These are phyloP conservation scores for Ophiosphaerella narmari DNA, from an alignment of 2,329 filamentous ascomycete genomes.

Conservation along the genomic window DNA sequence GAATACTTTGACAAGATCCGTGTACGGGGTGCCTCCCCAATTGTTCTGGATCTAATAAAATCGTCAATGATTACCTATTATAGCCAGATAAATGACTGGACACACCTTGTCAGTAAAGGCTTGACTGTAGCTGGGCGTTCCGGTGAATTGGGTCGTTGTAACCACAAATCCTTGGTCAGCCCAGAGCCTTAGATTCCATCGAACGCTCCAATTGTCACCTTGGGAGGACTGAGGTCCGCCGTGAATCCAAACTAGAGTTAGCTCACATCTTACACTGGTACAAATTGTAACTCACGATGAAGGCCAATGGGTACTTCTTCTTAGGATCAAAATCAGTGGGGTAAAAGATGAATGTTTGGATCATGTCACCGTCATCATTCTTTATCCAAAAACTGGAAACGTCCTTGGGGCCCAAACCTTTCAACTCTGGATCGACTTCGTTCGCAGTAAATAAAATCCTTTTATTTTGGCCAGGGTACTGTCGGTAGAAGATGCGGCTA, in stretches of 20 bases:
- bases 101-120: slow-evolving; percentile 66
- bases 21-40: slow-evolving; percentile 84
- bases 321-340: slow-evolving; percentile 66
- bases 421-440: slow-evolving; percentile 66
- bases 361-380: slow-evolving; percentile 60
- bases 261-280: no score
- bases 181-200: slow-evolving; percentile 85
- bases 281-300: slow-evolving; percentile 59
- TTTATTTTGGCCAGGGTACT: slow-evolving; percentile 37
- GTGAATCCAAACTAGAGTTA: slow-evolving; percentile 50
- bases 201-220: slow-evolving; percentile 74
- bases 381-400: slow-evolving; percentile 72
- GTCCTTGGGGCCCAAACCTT: slow-evolving; percentile 67
- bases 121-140: slow-evolving; percentile 81
- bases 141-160: slow-evolving; percentile 80
- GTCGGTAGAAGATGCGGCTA: slow-evolving; percentile 39
- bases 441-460: slow-evolving; percentile 62
- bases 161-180: slow-evolving; percentile 87
- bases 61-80: not conserved
- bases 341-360: slow-evolving; percentile 71
- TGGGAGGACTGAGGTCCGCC: slow-evolving; percentile 80
- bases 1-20: slow-evolving; percentile 78
- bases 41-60: slow-evolving; percentile 64
- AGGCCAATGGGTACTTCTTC: slow-evolving; percentile 77
- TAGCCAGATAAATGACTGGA: not conserved